These are phyloP conservation scores for Didymella sp. DNA, from an alignment of 2,329 filamentous ascomycete genomes.

Conservation along the genomic window DNA sequence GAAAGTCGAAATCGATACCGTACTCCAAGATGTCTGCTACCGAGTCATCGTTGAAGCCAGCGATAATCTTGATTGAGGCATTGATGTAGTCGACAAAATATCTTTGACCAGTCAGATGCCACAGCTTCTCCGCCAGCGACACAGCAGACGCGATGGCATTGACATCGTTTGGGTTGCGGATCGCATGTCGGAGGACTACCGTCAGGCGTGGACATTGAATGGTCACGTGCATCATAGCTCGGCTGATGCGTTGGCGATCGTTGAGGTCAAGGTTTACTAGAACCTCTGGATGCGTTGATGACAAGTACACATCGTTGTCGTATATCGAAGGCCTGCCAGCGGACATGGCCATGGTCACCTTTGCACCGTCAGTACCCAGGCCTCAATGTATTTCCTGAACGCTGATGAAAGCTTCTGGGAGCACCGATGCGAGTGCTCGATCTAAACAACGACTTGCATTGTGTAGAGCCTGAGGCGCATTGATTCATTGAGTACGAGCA, in stretches of 20 bases:
- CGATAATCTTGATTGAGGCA: background rate
- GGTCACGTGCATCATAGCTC: conserved; percentile 9
- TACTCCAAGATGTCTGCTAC: background rate
- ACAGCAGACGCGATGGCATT: conserved; percentile 1
- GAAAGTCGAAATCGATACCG: background rate
- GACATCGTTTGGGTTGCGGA: background rate
- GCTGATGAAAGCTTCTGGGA: no score
- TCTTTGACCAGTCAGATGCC: background rate
- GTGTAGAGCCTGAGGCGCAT: background rate
- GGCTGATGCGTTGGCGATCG: background rate
- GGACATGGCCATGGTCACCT: conserved; percentile 10
- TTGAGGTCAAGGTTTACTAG: background rate
- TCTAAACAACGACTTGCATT: background rate
- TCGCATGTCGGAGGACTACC: background rate
- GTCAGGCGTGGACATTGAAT: conserved; percentile 11
- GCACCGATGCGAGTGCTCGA: no score
- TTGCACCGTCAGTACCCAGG: background rate
- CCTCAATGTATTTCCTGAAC: no score
- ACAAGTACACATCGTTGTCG: conserved; percentile 6
- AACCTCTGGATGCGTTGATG: conserved; percentile 4
- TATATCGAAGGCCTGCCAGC: conserved; percentile 8
- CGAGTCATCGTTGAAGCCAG: background rate
- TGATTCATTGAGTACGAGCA: no score
- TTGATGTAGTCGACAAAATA: background rate
- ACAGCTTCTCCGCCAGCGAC: background rate